These are phyloP conservation scores for Furcasterigmium sp. DNA, from an alignment of 2,329 filamentous ascomycete species.

Conservation along the genomic window DNA sequence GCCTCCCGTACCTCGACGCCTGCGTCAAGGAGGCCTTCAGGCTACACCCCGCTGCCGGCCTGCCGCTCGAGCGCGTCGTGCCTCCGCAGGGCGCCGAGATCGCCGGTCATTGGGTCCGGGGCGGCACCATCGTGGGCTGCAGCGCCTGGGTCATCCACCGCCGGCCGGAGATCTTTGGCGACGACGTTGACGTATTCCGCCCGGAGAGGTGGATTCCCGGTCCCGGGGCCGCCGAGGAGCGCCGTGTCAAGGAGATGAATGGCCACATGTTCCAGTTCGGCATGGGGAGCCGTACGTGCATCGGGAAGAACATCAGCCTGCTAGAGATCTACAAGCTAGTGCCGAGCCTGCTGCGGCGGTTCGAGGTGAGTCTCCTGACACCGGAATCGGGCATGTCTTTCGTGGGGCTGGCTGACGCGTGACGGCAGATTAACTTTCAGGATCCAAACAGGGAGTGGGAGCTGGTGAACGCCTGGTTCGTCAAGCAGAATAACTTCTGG, in stretches of 20 bases:
- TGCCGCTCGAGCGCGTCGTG: constrained; percentile 69
- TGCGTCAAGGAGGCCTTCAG: constrained; percentile 75
- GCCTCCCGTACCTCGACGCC: constrained; percentile 70
- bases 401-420: no score
- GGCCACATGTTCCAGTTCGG: constrained; percentile 70
- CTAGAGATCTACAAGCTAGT: constrained; percentile 61
- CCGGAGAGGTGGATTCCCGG: constrained; percentile 63
- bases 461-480: constrained; percentile 58
- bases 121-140: constrained; percentile 69
- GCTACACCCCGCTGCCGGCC: constrained; percentile 66
- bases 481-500: constrained; percentile 53
- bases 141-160: constrained; percentile 73
- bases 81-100: constrained; percentile 60
- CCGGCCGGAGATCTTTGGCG: constrained; percentile 61
- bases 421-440: constrained; percentile 43
- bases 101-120: constrained; percentile 55
- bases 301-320: constrained; percentile 61
- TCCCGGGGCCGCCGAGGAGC: constrained; percentile 36
- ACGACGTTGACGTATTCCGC: constrained; percentile 58
- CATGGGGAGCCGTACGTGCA: constrained; percentile 65
- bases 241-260: constrained; percentile 60
- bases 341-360: constrained; percentile 56
- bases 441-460: constrained; percentile 52
- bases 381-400: no score
- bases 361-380: constrained; percentile 43